These are phyloP conservation scores for Hordeum pubiflorum DNA, from an alignment of 202 grass and related monocot species.

Conservation along the genomic window DNA sequence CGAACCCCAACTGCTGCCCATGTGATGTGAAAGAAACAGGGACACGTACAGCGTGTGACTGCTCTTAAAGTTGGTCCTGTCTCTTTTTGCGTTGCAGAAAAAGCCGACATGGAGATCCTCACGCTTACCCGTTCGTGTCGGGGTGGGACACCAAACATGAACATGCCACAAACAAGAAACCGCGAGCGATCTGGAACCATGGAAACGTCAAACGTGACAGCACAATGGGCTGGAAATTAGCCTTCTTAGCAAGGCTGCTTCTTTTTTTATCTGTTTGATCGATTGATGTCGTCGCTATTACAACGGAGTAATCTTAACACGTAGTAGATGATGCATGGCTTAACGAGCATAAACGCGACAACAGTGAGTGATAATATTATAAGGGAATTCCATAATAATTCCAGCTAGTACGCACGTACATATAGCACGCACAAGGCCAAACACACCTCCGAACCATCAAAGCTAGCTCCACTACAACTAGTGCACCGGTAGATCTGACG, in stretches of 20 bases:
- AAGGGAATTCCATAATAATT: no score
- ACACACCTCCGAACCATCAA: not conserved
- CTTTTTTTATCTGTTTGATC: no score
- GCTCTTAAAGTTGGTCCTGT: not conserved
- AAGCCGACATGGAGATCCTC: not conserved
- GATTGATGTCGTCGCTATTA: no score
- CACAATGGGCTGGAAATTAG: not conserved
- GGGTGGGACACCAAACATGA: not conserved
- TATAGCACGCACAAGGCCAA: not conserved
- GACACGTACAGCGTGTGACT: not conserved
- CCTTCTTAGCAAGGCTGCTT: no score
- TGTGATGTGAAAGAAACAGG: not conserved
- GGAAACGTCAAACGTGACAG: not conserved
- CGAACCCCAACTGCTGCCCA: constrained; percentile 6
- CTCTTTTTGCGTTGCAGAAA: not conserved
- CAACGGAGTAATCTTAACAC: no score
- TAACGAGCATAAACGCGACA: no score
- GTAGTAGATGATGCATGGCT: no score
- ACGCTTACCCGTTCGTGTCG: not conserved
- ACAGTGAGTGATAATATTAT: no score
- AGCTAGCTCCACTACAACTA: not conserved
- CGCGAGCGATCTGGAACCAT: not conserved
- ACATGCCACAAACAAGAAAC: not conserved
- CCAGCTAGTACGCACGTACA: no score
- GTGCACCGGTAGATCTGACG: constrained; percentile 2